These are phyloP conservation scores for Colletotrichum siamense DNA, from an alignment of 2,329 filamentous ascomycete genomes.

Conservation along the genomic window DNA sequence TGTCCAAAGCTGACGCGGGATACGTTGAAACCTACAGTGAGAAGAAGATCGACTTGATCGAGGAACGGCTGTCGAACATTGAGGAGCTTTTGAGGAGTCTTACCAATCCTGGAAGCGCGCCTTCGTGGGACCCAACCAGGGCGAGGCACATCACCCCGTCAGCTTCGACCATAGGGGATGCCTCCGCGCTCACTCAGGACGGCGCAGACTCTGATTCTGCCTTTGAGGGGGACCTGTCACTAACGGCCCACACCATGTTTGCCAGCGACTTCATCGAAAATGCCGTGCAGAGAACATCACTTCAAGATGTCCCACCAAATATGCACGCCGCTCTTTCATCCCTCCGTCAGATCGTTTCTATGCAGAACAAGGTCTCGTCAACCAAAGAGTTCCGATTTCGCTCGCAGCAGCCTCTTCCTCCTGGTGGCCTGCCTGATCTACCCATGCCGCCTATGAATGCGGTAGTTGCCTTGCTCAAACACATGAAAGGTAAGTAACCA, in stretches of 20 bases:
- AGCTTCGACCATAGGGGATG: conserved; percentile 18
- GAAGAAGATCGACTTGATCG: conserved; percentile 57
- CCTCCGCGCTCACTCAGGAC: conserved; percentile 31
- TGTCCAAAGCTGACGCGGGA: neutral
- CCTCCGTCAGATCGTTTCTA: conserved; percentile 56
- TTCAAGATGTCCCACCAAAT: conserved; percentile 51
- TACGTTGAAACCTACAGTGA: conserved; percentile 43
- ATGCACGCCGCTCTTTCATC: conserved; percentile 58
- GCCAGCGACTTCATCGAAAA: conserved; percentile 60
- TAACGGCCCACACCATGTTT: conserved; percentile 57
- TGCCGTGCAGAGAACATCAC: conserved; percentile 53
- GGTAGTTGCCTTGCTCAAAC: conserved; percentile 54
- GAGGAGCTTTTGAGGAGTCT: conserved; percentile 47
- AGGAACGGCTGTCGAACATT: conserved; percentile 48
- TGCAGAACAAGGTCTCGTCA: conserved; percentile 49
- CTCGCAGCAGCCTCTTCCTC: conserved; percentile 50
- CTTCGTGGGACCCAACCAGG: conserved; percentile 2
- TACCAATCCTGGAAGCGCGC: conserved; percentile 25
- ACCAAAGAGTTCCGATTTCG: conserved; percentile 50
- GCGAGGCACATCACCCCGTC: conserved; percentile 27
- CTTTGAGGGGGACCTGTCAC: conserved; percentile 53
- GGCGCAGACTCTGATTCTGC: conserved; percentile 45
- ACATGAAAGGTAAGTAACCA: conserved; percentile 44
- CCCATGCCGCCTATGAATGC: conserved; percentile 58
- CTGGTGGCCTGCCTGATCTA: conserved; percentile 54